phyloP scores from a whole-genome alignment of 2,329 filamentous ascomycete genomes.

The Venturia asperata region DNA sequence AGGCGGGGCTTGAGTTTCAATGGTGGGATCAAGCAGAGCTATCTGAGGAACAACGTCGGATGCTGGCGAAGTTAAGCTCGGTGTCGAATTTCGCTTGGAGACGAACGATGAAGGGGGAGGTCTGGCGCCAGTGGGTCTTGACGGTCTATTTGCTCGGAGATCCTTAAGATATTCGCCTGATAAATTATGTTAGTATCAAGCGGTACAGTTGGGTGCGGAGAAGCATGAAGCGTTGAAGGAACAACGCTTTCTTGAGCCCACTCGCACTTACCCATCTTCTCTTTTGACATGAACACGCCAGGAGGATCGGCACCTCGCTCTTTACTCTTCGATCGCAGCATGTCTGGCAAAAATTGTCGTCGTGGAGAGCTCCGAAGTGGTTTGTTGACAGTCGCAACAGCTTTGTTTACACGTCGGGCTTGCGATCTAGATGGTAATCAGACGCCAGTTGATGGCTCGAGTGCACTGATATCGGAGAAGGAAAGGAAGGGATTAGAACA shows the following conservation, averaged over 20 bases:
- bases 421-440: background rate
- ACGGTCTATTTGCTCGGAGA: slow-evolving; percentile 60
- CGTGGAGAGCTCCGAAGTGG: background rate
- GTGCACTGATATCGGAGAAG: background rate
- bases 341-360: background rate
- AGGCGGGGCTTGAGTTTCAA: slow-evolving; percentile 27
- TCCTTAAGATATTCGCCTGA: slow-evolving; percentile 64
- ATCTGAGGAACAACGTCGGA: slow-evolving; percentile 26
- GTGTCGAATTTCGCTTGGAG: slow-evolving; percentile 24
- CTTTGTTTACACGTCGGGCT: background rate
- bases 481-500: background rate
- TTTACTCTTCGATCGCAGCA: slow-evolving; percentile 31
- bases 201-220: slow-evolving; percentile 17
- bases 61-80: slow-evolving; percentile 25
- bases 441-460: background rate
- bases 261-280: slow-evolving; percentile 34
- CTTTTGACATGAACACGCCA: slow-evolving; percentile 28
- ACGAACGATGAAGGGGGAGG: slow-evolving; percentile 50
- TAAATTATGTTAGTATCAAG: slow-evolving; percentile 18
- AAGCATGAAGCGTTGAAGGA: background rate
- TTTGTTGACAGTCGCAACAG: slow-evolving; percentile 2
- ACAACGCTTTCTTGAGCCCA: background rate
- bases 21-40: slow-evolving; percentile 25
- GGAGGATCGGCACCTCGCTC: slow-evolving; percentile 32
- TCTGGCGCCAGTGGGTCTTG: slow-evolving; percentile 63